Conservation (phyloP, 768 basidiomycete genomes). For the Solioccasus polychromus region DNA sequence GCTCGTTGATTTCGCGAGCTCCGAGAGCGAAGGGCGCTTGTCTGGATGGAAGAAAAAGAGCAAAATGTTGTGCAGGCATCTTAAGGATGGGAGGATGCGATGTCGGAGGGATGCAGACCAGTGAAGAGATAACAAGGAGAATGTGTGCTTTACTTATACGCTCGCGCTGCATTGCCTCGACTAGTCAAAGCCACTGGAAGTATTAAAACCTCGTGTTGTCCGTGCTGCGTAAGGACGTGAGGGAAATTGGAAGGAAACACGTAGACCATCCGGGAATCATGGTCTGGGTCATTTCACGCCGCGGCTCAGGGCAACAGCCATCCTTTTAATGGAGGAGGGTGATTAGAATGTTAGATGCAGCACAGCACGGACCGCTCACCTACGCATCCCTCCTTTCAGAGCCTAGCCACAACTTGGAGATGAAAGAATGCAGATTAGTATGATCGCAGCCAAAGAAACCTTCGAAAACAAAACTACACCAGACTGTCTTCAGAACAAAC, state of each 20-base stretch:
- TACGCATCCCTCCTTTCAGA: slow-evolving; percentile 5
- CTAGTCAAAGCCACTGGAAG: slow-evolving; percentile 19
- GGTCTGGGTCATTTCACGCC: slow-evolving; percentile 32
- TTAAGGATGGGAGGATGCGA: slow-evolving; percentile 5
- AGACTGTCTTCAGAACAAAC: slow-evolving; percentile 1
- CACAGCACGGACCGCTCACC: slow-evolving; percentile 24
- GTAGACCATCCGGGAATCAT: slow-evolving; percentile 27
- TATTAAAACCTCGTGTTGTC: slow-evolving; percentile 35
- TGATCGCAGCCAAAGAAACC: slow-evolving; percentile 5
- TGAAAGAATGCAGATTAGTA: slow-evolving; percentile 9
- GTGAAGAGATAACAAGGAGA: slow-evolving; percentile 20
- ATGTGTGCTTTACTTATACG: slow-evolving; percentile 27
- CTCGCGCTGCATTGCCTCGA: slow-evolving; percentile 29
- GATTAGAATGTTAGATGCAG: slow-evolving; percentile 28
- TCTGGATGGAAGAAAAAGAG: slow-evolving; percentile 31
- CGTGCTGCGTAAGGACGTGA: slow-evolving; percentile 31
- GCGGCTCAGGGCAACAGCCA: slow-evolving; percentile 34
- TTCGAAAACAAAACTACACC: slow-evolving; percentile 3
- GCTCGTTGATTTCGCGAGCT: slow-evolving; percentile 35
- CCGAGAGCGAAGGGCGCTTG: slow-evolving; percentile 37
- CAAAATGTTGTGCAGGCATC: slow-evolving; percentile 28
- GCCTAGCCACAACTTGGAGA: slow-evolving; percentile 21
- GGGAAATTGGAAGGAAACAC: slow-evolving; percentile 22
- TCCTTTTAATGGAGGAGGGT: slow-evolving; percentile 29
- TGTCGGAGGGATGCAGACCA: slow-evolving; percentile 11